A percentile compares a stretch with the other conserved stretches of the same genome.
These are phyloP conservation scores for Vitis hybrid DNA, from an alignment of 177 flowering plant species.

Conservation along the genomic window DNA sequence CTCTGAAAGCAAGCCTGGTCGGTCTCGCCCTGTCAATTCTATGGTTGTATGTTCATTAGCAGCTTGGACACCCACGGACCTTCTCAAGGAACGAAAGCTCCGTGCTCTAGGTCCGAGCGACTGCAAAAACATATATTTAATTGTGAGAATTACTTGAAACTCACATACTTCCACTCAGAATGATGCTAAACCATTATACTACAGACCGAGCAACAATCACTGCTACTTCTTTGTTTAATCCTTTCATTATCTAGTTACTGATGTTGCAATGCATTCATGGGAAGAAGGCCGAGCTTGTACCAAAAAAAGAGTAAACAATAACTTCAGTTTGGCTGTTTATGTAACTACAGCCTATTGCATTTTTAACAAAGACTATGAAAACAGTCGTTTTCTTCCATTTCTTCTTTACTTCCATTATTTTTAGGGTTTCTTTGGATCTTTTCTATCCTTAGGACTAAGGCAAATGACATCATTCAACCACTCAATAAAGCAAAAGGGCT, in stretches of 20 bases:
- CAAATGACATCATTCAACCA: background rate
- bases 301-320: too few species aligned
- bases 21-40: conserved; percentile 81
- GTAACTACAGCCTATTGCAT: too few species aligned
- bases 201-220: conserved; percentile 2
- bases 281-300: too few species aligned
- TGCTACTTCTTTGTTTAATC: background rate
- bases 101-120: conserved; percentile 57
- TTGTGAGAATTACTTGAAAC: conserved; percentile 9
- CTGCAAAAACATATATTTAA: conserved; percentile 37
- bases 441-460: background rate
- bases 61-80: conserved; percentile 78
- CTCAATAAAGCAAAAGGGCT: background rate
- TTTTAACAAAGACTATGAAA: background rate
- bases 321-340: too few species aligned
- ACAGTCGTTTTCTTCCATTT: background rate
- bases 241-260: background rate
- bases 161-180: conserved; percentile 5
- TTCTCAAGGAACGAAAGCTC: conserved; percentile 56
- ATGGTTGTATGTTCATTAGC: conserved; percentile 65
- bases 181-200: background rate
- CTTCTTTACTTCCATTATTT: background rate
- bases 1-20: conserved; percentile 93
- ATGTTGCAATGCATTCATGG: background rate
- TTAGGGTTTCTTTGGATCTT: background rate